Base-by-base conservation (phyloP, 371 early-diverging fungal species). In the Coemansia sp. region DNA sequence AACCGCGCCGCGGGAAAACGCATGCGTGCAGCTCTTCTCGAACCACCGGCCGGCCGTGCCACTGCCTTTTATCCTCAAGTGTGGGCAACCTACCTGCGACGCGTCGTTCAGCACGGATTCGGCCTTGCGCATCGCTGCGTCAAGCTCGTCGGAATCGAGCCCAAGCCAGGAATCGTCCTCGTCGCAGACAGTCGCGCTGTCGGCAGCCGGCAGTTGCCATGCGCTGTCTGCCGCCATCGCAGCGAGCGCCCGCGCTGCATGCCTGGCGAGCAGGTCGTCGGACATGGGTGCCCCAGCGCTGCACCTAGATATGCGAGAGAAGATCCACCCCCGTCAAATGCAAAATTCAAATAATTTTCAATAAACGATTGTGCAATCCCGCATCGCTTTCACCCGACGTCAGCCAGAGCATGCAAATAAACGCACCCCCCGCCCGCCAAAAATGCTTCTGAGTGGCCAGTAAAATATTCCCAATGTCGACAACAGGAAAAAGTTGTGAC, bases 151-250 rank as follows among this genome's bases (percentile, higher is more conserved):
- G 2, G 70, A 61, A 45, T 62, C 49, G 38, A 74, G 59, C 36
- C 62, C 57, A 26, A 74, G 66, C 75, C 75, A 74, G 34, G 75
- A 74, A 38, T 74, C 75, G 34, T 74, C 75, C 2, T 72, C 72
- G 35, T 74, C 74, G 34, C 48, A 57, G 33, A 10, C 43, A 34
- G 39, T 43, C 47, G 38, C 50, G 43, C 43, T n/a, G 38, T 30
- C 45, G 30, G 39, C 34, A 14, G 20, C 34, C 43, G 12, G 51
- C 30, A 31, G 35, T 11, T 57, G 53, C 12, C 39, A 8, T 16
- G 36, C 42, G 52, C 36, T 12, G 16, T 4, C 35, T 20, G 55
- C 30, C 30, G 38, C 36, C 10, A 40, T 39, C 33, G 38, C 47
- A n/a, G 61, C 39, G 10, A 72, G 42, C 2, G 45, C 42, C 38